These are phyloP conservation scores for Raddia guianensis DNA, from an alignment of 176 grass and related monocot species.

Conservation along the genomic window DNA sequence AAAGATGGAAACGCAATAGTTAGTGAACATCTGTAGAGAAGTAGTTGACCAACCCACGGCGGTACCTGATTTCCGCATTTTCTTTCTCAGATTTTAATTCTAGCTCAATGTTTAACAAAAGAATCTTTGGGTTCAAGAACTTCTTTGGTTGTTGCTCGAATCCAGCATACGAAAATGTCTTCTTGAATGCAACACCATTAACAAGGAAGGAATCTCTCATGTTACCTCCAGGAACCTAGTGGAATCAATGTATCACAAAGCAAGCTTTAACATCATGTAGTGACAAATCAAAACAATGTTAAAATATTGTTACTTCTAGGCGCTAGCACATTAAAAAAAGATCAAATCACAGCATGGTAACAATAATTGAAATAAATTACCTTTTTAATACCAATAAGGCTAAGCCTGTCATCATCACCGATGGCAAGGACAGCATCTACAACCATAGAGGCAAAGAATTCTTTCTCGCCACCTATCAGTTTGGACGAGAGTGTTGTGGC, in stretches of 20 bases:
- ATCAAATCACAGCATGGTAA: not conserved
- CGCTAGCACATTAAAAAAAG: constrained; percentile 2
- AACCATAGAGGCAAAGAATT: constrained; percentile 93
- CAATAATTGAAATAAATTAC: constrained; percentile 31
- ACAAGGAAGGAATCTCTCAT: constrained; percentile 98
- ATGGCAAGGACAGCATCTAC: constrained; percentile 95
- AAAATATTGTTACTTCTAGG: not conserved
- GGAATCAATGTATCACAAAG: constrained; percentile 19
- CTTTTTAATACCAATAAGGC: constrained; percentile 94
- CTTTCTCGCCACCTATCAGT: constrained; percentile 90
- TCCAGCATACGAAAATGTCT: constrained; percentile 95
- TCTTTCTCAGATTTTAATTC: constrained; percentile 97
- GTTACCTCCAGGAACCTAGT: constrained; percentile 88
- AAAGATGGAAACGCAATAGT: constrained; percentile 8
- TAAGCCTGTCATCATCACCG: constrained; percentile 82
- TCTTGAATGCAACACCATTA: constrained; percentile 96
- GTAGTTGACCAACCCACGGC: not conserved
- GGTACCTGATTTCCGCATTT: constrained; percentile 94
- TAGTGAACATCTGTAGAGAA: not conserved
- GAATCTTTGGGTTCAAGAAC: constrained; percentile 87
- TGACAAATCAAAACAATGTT: constrained; percentile 27
- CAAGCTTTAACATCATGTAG: not conserved
- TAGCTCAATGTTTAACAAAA: constrained; percentile 94
- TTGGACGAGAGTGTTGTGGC: constrained; percentile 93
- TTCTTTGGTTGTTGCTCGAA: constrained; percentile 98